Conservation (phyloP, 768 basidiomycete genomes). For the Leccinum sublutescens region DNA sequence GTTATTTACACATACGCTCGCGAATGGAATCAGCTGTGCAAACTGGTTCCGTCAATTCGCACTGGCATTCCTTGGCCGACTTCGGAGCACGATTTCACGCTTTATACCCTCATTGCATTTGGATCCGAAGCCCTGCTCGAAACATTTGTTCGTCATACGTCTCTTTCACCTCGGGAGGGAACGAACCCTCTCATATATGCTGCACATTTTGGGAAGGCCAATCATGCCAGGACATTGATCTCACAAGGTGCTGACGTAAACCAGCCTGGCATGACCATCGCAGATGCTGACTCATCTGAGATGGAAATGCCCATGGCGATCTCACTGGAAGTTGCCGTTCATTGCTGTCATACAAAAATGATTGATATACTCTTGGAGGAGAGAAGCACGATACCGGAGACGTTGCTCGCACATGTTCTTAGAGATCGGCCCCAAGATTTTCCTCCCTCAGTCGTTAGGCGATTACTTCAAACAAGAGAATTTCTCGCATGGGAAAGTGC, state of each 20-base stretch:
- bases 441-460: not conserved
- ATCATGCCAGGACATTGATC: not conserved
- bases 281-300: not conserved
- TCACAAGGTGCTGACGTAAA: not conserved
- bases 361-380: not conserved
- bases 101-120: slow-evolving; percentile 10
- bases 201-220: not conserved
- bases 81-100: not conserved
- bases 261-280: not conserved
- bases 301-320: not conserved
- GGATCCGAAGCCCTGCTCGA: not conserved
- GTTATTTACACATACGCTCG: not conserved
- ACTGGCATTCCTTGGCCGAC: slow-evolving; percentile 4
- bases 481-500: not conserved
- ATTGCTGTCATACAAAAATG: not conserved
- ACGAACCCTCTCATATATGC: slow-evolving; percentile 11
- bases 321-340: not conserved
- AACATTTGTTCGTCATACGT: not conserved
- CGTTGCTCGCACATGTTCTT: not conserved
- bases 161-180: not conserved
- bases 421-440: not conserved
- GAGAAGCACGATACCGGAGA: not conserved
- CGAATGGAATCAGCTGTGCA: slow-evolving; percentile 6
- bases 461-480: not conserved
- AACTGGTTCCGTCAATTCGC: not conserved